Evolutionary conservation across 148 eudicot genomes (phyloP).

Genomic region (Diospyros kaki): DNA sequence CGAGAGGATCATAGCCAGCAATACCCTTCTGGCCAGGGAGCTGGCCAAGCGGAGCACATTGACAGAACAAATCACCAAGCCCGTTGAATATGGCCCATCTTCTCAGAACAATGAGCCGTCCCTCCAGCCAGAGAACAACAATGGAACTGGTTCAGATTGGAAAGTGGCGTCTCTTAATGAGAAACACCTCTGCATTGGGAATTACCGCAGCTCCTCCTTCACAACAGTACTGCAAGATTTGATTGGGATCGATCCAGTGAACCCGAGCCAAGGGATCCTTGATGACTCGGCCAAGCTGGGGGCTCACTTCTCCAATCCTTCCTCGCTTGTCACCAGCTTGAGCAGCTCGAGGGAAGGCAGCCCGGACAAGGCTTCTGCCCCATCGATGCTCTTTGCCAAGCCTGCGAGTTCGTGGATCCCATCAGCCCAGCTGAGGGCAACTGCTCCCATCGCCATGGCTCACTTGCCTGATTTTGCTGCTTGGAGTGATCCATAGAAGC

Average conservation of each 20-base stretch:
- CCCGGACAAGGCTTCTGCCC: slow-evolving; percentile 31
- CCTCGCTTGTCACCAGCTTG: slow-evolving; percentile 67
- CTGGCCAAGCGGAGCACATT: slow-evolving; percentile 48
- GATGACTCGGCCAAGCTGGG: slow-evolving; percentile 19
- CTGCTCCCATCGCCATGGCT: slow-evolving; percentile 41
- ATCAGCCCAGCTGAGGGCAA: slow-evolving; percentile 31
- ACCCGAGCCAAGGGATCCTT: not conserved
- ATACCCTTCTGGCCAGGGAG: slow-evolving; percentile 59
- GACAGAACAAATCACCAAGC: slow-evolving; percentile 11
- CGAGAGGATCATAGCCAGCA: slow-evolving; percentile 63
- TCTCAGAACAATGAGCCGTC: slow-evolving; percentile 5
- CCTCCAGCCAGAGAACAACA: slow-evolving; percentile 5
- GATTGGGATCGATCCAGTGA: slow-evolving; percentile 28
- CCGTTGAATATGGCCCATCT: slow-evolving; percentile 7
- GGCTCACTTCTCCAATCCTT: slow-evolving; percentile 40
- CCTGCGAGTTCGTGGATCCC: slow-evolving; percentile 37
- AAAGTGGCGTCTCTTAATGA: slow-evolving; percentile 25
- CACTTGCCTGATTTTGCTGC: slow-evolving; percentile 66
- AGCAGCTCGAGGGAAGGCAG: slow-evolving; percentile 77
- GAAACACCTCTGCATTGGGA: slow-evolving; percentile 2
- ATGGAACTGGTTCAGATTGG: slow-evolving; percentile 28
- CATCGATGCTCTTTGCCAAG: slow-evolving; percentile 12
- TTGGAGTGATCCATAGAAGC: slow-evolving; percentile 47
- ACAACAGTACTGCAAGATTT: slow-evolving; percentile 36
- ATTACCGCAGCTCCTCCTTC: slow-evolving; percentile 26